Evolutionary conservation across 1,284 basidiomycete genomes (phyloP).

Genomic region (Pseudozyma tsukubaensis): DNA sequence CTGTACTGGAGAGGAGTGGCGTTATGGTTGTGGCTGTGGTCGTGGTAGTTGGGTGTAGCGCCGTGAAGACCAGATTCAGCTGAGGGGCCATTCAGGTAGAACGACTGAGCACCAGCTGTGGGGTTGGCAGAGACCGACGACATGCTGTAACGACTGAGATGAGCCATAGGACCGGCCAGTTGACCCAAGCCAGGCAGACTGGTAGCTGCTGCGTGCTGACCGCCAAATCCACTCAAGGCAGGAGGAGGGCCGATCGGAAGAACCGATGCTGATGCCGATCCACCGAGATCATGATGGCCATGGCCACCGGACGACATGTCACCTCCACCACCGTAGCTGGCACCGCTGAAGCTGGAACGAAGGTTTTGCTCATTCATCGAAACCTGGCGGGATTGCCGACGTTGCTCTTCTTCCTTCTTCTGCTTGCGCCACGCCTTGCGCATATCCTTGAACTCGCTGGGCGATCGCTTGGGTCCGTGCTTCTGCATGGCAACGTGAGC

Average conservation of each 20-base stretch:
- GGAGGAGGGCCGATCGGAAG: slow-evolving; percentile 30
- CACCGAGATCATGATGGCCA: slow-evolving; percentile 7
- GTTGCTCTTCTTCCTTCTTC: slow-evolving; percentile 79
- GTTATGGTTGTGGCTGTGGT: slow-evolving; percentile 14
- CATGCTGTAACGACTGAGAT: slow-evolving; percentile 43
- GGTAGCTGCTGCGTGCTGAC: slow-evolving; percentile 9
- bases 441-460: slow-evolving; percentile 94
- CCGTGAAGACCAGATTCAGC: slow-evolving; percentile 7
- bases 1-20: slow-evolving; percentile 22
- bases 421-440: slow-evolving; percentile 93
- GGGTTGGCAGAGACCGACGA: slow-evolving; percentile 29
- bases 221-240: slow-evolving; percentile 19
- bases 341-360: slow-evolving; percentile 23
- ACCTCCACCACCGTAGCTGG: slow-evolving; percentile 5
- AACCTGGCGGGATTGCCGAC: slow-evolving; percentile 40
- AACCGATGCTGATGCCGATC: slow-evolving; percentile 11
- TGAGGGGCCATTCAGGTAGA: slow-evolving; percentile 18
- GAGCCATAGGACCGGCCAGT: slow-evolving; percentile 25
- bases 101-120: slow-evolving; percentile 8
- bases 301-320: slow-evolving; percentile 9
- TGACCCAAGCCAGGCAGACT: slow-evolving; percentile 19
- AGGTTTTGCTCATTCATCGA: slow-evolving; percentile 17
- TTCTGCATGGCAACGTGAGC: slow-evolving; percentile 93
- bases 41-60: background rate
- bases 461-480: slow-evolving; percentile 84